Evolutionary conservation across 1,284 basidiomycete genomes (phyloP).

Genomic region (Fomitopsis pinicola): DNA sequence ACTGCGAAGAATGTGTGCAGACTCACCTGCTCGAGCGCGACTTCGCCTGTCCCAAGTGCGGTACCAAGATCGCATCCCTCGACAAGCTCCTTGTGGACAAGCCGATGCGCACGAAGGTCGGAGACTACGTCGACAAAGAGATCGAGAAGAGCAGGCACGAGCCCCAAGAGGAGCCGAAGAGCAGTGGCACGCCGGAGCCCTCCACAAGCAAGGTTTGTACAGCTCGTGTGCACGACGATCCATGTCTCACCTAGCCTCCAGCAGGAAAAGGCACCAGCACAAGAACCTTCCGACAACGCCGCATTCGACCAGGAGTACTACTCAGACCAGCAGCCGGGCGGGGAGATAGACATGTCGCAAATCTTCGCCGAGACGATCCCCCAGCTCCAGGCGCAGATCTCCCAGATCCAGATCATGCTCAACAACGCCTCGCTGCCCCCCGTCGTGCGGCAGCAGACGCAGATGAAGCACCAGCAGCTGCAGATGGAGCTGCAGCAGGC

Average conservation of each 20-base stretch:
- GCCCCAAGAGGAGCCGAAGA: slow-evolving; percentile 16
- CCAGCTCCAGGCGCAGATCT: slow-evolving; percentile 74
- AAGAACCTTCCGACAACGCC: slow-evolving; percentile 7
- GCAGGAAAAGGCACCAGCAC: slow-evolving; percentile 1
- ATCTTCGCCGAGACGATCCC: slow-evolving; percentile 69
- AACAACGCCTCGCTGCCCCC: slow-evolving; percentile 68
- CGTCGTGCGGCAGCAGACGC: slow-evolving; percentile 71
- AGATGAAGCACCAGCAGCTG: slow-evolving; percentile 71
- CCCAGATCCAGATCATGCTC: slow-evolving; percentile 70
- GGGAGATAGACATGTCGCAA: slow-evolving; percentile 62
- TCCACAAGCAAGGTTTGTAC: slow-evolving; percentile 4
- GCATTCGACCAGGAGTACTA: slow-evolving; percentile 54
- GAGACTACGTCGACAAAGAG: slow-evolving; percentile 78
- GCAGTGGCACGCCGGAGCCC: slow-evolving; percentile 7
- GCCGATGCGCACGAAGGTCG: slow-evolving; percentile 70
- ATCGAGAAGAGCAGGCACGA: slow-evolving; percentile 81
- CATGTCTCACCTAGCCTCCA: background rate
- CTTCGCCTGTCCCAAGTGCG: slow-evolving; percentile 87
- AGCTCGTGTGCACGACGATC: background rate
- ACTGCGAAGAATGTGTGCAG: slow-evolving; percentile 94
- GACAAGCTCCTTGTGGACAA: slow-evolving; percentile 82
- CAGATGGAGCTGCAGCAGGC: slow-evolving; percentile 76
- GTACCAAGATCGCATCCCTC: slow-evolving; percentile 79
- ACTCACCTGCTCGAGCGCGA: slow-evolving; percentile 88
- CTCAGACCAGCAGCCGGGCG: slow-evolving; percentile 55